phyloP scores from a whole-genome alignment of 192 early-diverging fungal genomes.

The Backusella australiensis region DNA sequence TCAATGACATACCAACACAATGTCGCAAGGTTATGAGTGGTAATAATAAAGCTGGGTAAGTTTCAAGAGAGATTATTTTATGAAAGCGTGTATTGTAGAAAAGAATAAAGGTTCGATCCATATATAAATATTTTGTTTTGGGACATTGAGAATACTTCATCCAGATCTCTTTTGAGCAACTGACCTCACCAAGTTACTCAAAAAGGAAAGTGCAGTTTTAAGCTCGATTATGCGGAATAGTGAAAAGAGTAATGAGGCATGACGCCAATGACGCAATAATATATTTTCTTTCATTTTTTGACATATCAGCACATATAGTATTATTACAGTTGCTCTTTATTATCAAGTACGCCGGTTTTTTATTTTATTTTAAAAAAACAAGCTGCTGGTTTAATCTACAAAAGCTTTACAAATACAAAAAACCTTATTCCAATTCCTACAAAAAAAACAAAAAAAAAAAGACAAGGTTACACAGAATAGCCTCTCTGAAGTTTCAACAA shows the following conservation, averaged over 20 bases:
- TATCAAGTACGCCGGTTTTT: neutral
- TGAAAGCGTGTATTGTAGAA: too few species aligned
- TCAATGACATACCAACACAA: too few species aligned
- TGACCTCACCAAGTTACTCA: too few species aligned
- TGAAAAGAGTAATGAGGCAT: neutral
- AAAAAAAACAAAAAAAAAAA: neutral
- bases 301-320: neutral
- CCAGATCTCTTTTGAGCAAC: too few species aligned
- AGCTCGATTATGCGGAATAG: neutral
- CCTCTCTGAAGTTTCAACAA: neutral
- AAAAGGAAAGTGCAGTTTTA: neutral
- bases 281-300: neutral
- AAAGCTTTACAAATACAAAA: neutral
- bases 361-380: neutral
- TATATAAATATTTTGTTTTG: too few species aligned
- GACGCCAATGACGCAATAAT: neutral
- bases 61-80: too few species aligned
- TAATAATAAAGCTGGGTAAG: too few species aligned
- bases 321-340: neutral
- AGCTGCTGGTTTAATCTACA: neutral
- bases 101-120: too few species aligned
- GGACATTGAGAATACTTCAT: too few species aligned
- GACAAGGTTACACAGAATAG: neutral
- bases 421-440: neutral
- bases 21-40: too few species aligned